Evolutionary conservation across 352 stramenopile species (phyloP).

Genomic region (Phytophthora tubulina): DNA sequence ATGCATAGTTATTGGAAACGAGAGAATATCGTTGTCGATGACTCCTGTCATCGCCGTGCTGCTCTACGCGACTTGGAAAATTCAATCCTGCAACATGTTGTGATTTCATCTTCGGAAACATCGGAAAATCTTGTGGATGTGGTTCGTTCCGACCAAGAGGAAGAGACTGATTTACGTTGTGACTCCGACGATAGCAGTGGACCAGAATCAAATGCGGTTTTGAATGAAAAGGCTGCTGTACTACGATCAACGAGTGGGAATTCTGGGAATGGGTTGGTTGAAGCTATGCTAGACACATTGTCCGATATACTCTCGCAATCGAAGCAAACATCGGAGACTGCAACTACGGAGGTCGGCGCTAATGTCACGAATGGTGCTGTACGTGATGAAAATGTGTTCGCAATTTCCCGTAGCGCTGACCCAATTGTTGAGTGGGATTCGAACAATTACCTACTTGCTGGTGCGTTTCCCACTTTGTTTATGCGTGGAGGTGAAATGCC

Average conservation of each 20-base stretch:
- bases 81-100: neutral
- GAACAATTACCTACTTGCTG: slow-evolving; percentile 12
- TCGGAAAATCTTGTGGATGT: neutral
- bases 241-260: too few relatives aligned
- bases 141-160: too few relatives aligned
- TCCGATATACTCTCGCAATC: too few relatives aligned
- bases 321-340: too few relatives aligned
- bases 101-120: neutral
- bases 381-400: neutral
- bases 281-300: too few relatives aligned
- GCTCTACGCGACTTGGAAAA: neutral
- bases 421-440: slow-evolving; percentile 1
- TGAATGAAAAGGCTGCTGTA: too few relatives aligned
- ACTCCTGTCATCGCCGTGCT: neutral
- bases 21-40: neutral
- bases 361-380: neutral
- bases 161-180: too few relatives aligned
- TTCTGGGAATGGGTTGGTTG: too few relatives aligned
- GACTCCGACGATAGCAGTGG: too few relatives aligned
- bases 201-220: too few relatives aligned
- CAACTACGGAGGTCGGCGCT: too few relatives aligned
- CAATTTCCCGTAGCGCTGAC: neutral
- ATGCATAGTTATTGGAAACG: neutral
- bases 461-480: slow-evolving; percentile 9
- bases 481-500: slow-evolving; percentile 1